Conservation (phyloP, 1,139 yeast genomes). For the Blastobotrys serpentis region DNA sequence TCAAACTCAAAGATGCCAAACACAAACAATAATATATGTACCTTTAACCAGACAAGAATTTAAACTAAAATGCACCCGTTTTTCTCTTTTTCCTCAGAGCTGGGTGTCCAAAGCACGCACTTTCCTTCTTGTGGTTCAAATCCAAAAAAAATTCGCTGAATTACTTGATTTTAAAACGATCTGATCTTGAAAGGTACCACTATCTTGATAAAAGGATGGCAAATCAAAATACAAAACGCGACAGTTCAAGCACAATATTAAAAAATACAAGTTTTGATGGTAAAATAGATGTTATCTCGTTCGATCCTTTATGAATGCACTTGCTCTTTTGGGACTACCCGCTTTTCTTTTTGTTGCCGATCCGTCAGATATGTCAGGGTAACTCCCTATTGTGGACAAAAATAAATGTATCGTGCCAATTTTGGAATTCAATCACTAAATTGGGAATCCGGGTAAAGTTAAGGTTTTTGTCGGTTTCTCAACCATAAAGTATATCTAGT, state of each 20-base stretch:
- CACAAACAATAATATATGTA: constrained; percentile 2
- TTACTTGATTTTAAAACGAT: too few relatives aligned
- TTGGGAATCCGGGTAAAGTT: too few relatives aligned
- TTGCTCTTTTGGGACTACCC: not conserved
- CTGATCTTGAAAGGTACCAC: too few relatives aligned
- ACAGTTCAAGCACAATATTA: not conserved
- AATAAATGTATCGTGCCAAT: not conserved
- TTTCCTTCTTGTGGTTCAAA: too few relatives aligned
- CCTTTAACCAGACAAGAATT: too few relatives aligned
- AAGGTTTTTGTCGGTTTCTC: not conserved
- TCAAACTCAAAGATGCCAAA: not conserved
- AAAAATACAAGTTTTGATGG: not conserved
- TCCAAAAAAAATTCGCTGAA: too few relatives aligned
- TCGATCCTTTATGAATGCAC: not conserved
- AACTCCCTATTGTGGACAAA: not conserved
- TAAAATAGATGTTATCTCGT: not conserved
- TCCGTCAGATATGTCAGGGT: not conserved
- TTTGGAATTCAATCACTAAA: not conserved
- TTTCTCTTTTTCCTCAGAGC: too few relatives aligned
- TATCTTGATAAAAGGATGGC: too few relatives aligned
- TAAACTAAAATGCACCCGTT: not conserved
- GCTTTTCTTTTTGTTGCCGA: not conserved
- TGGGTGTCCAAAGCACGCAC: too few relatives aligned
- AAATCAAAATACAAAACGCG: too few relatives aligned
- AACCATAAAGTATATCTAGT: too few relatives aligned